These are phyloP conservation scores for Rhinocladiella mackenziei DNA, from an alignment of 2,329 filamentous ascomycete genomes.

Conservation along the genomic window DNA sequence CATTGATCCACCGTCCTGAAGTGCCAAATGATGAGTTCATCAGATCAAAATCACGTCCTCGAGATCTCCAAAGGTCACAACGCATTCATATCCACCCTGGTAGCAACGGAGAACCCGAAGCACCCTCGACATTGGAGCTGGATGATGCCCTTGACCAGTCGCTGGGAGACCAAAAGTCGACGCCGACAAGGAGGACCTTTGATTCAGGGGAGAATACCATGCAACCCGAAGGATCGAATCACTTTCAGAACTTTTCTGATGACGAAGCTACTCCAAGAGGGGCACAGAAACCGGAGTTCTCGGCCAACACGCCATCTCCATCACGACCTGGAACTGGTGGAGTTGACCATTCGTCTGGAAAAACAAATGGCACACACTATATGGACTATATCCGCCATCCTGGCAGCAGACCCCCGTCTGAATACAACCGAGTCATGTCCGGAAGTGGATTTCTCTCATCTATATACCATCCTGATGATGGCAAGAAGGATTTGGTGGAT, in stretches of 20 bases:
- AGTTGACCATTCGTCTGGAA: conserved; percentile 8
- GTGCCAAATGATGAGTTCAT: not conserved
- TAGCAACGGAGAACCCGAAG: conserved; percentile 4
- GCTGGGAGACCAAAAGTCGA: not conserved
- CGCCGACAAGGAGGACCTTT: not conserved
- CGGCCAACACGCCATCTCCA: conserved; percentile 10
- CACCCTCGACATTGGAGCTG: conserved; percentile 1
- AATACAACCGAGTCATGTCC: conserved; percentile 17
- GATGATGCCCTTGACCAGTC: conserved; percentile 4
- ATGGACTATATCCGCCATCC: conserved; percentile 25
- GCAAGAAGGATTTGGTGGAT: conserved; percentile 3
- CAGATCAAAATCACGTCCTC: not conserved
- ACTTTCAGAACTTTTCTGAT: conserved; percentile 9
- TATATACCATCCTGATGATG: conserved; percentile 10
- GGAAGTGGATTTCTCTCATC: conserved; percentile 16
- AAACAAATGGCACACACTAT: conserved; percentile 13
- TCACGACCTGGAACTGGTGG: conserved; percentile 11
- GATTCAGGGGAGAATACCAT: conserved; percentile 6
- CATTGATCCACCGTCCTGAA: not conserved
- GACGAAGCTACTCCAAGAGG: conserved; percentile 12
- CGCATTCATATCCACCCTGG: not conserved
- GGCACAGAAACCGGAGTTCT: not conserved
- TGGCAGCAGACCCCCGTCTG: conserved; percentile 15
- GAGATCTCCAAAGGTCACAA: not conserved
- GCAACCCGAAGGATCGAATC: conserved; percentile 1